phyloP scores from a whole-genome alignment of 2,329 filamentous ascomycete genomes.

The Botryotinia calthae region DNA sequence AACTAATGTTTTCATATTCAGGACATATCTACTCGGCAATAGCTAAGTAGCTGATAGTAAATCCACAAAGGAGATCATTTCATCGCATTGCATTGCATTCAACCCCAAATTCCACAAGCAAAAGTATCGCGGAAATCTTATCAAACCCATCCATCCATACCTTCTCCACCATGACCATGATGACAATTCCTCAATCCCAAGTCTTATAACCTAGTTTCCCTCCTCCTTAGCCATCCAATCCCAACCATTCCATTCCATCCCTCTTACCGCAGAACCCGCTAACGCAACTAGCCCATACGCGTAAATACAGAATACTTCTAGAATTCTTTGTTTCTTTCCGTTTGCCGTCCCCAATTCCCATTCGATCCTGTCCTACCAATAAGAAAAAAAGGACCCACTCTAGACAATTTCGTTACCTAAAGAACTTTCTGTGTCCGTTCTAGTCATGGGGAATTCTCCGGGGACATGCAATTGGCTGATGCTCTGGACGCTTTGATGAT shows the following conservation, averaged over 20 bases:
- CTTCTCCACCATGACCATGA: neutral
- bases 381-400: neutral
- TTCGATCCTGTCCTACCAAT: neutral
- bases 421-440: conserved; percentile 1
- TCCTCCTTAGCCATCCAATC: neutral
- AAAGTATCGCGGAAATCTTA: neutral
- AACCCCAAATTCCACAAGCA: neutral
- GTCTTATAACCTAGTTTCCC: conserved; percentile 2
- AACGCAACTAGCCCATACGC: neutral
- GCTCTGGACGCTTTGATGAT: conserved; percentile 32
- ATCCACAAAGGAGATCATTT: neutral
- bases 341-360: neutral
- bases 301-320: neutral
- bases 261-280: neutral
- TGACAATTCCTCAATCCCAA: neutral
- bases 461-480: conserved; percentile 38
- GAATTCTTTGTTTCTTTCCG: neutral
- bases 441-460: conserved; percentile 34
- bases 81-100: conserved; percentile 8
- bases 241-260: neutral
- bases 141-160: neutral
- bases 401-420: conserved; percentile 2
- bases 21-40: neutral
- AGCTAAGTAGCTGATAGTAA: neutral
- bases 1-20: conserved; percentile 9